Evolutionary conservation across 257 asterid species (phyloP), one percentile per base, ranked within the genome.

Genomic region (Penstemon barbatus): DNA sequence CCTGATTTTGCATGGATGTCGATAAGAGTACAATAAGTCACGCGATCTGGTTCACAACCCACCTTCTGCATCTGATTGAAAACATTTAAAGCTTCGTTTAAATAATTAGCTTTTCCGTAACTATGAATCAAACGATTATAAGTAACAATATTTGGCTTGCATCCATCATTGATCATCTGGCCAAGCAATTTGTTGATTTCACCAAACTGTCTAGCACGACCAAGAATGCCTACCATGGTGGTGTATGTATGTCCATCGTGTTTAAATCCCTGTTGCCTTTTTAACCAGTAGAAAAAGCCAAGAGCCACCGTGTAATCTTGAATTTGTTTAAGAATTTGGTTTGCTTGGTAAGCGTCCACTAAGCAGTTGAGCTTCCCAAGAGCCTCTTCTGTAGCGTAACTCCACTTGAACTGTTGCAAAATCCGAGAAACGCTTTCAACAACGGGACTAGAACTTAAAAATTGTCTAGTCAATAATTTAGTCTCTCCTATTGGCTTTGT

Each of bases 1-100:
- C 97, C 99, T 0, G 99, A 76, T 84, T 93, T 93, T 8, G 99
- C 97, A 68, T 93, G 99, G 75, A 93, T 89, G 79, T 93, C 99
- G 33, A 93, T 93, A 6, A 93, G 87, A 9, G 99, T 93, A 80
- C 99, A 93, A 50, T 88, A 93, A 33, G 99, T 90, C 37, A 93
- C 99, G 8, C 97, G 97, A 68, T 93, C 99, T 38, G 99, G 99
- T 54, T 85, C 84, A 53, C 96, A 87, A 10, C 99, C 95, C 4
- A 67, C 69, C 76, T 71, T 79, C 43, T 81, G 89, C 96, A 93
- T 93, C 79, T 87, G 81, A 60, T 80, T 77, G 77, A 90, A 90
- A 75, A 93, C 96, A 33, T 76, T 73, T 51, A 93, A 58, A 7
- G 99, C 99, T 58, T 90, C 96, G 1, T 68, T 77, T 72, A 93